Conservation (phyloP, 768 basidiomycete genomes). For the Termitomyces sp. region DNA sequence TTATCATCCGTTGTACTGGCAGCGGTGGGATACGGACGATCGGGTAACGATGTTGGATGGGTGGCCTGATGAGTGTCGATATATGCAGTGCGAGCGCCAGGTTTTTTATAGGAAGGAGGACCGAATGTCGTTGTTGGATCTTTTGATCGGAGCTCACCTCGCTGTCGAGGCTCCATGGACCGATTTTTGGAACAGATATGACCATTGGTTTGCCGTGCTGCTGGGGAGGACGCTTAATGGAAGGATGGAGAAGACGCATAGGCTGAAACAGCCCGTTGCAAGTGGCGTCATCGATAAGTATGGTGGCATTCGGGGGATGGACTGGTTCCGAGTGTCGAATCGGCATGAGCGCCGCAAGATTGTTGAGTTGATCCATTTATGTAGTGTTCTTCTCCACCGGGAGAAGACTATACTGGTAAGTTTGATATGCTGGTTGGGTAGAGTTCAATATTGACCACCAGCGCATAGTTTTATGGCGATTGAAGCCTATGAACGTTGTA, state of each 20-base stretch:
- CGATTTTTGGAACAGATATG: not conserved
- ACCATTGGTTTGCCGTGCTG: conserved; percentile 6
- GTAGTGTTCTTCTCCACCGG: not conserved
- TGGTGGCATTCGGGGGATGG: not conserved
- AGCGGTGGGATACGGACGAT: not conserved
- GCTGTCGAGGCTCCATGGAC: not conserved
- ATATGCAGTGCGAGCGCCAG: not conserved
- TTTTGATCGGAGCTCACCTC: not conserved
- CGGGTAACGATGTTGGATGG: not conserved
- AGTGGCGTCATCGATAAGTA: not conserved
- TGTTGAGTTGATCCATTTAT: conserved; percentile 2
- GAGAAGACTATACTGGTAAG: not conserved
- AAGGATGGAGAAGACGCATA: not conserved
- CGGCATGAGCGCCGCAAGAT: conserved; percentile 1
- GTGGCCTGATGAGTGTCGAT: not conserved
- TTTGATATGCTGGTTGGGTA: not conserved
- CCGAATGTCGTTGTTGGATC: not conserved
- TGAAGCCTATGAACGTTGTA: not conserved
- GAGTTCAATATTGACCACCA: not conserved
- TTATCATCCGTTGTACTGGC: not conserved
- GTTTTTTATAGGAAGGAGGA: not conserved
- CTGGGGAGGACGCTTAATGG: not conserved
- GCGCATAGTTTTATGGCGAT: not conserved
- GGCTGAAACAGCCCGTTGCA: not conserved
- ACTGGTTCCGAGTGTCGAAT: not conserved